Conservation (phyloP, 2,329 filamentous ascomycete species). For the Chaetoscypha palmicola region DNA sequence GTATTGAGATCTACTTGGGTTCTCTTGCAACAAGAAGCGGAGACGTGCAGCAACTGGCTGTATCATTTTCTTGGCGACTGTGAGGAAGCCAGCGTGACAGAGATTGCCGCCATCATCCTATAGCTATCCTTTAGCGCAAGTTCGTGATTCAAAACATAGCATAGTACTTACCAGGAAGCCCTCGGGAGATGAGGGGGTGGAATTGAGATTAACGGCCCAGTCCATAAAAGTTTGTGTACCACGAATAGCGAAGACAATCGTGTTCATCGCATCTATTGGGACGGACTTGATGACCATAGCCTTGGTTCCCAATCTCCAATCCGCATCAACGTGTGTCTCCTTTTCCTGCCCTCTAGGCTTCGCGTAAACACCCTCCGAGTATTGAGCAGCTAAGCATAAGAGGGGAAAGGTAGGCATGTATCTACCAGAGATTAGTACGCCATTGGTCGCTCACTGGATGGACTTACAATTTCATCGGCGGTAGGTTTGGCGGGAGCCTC, state of each 20-base stretch:
- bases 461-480: slow-evolving; percentile 58
- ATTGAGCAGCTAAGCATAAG: slow-evolving; percentile 70
- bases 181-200: slow-evolving; percentile 55
- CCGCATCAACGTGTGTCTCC: slow-evolving; percentile 62
- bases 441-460: background rate
- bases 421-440: slow-evolving; percentile 32
- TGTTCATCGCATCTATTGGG: slow-evolving; percentile 68
- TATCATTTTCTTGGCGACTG: slow-evolving; percentile 69
- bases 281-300: slow-evolving; percentile 81
- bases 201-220: slow-evolving; percentile 77
- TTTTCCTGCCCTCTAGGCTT: slow-evolving; percentile 55
- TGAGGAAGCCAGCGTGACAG: slow-evolving; percentile 75
- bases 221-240: slow-evolving; percentile 76
- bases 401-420: slow-evolving; percentile 72
- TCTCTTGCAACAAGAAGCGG: slow-evolving; percentile 61
- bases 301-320: slow-evolving; percentile 70
- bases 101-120: slow-evolving; percentile 67
- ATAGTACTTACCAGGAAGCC: slow-evolving; percentile 52
- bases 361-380: slow-evolving; percentile 68
- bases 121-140: slow-evolving; percentile 8
- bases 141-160: background rate
- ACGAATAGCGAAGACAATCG: slow-evolving; percentile 77
- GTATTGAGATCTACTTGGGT: slow-evolving; percentile 57
- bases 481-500: slow-evolving; percentile 59
- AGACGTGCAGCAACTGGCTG: slow-evolving; percentile 64